Base-by-base conservation (phyloP, 2,329 filamentous ascomycete genomes). In the Penicillium sp. region DNA sequence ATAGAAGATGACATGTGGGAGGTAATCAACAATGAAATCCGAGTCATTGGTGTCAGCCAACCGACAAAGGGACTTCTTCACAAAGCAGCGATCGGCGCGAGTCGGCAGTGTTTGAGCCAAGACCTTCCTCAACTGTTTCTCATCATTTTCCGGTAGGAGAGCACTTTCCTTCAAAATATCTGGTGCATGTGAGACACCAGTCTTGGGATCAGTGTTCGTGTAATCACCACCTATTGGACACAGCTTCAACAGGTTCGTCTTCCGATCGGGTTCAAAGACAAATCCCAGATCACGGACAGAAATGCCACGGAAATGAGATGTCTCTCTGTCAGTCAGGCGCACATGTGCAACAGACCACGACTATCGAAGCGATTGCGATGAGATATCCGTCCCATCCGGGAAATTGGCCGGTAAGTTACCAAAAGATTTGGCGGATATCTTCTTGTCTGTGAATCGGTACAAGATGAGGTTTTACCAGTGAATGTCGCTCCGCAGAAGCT, bases 251-350 rank as follows among this genome's bases (percentile, higher is more conserved):
- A 85, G 65, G 21, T 78, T 76, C 0, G 82, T 85, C 54, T 76
- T 74, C 0, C 76, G 79, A 57, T 86, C 84, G 0, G 84, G 83
- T 65, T 86, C 84, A 52, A 86, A 86, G 69, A 85, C 83, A 72
- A 86, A 86, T 0, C 83, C 83, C 0, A 86, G 70, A 54, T 86
- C 84, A 2, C 84, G 77, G 1, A 85, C 81, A 0, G 84, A 84
- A 10, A 86, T 82, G 2, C 81, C 80, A 2, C 79, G 76, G 1
- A 87, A 76, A 5, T 69, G 70, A 2, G 77, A 74, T 0, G 79
- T 76, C 64, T 87, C 84, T 0, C 76, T 75, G 6, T 79, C 74
- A 0, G 76, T 83, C 1, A 86, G 74, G 44, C 80, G 78, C 2
- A 86, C 72, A 60, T 86, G 84, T 0, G 80, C 83, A 1, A 87